These are phyloP conservation scores for Drechslerella dactyloides DNA, from an alignment of 2,329 filamentous ascomycete genomes.

Conservation along the genomic window DNA sequence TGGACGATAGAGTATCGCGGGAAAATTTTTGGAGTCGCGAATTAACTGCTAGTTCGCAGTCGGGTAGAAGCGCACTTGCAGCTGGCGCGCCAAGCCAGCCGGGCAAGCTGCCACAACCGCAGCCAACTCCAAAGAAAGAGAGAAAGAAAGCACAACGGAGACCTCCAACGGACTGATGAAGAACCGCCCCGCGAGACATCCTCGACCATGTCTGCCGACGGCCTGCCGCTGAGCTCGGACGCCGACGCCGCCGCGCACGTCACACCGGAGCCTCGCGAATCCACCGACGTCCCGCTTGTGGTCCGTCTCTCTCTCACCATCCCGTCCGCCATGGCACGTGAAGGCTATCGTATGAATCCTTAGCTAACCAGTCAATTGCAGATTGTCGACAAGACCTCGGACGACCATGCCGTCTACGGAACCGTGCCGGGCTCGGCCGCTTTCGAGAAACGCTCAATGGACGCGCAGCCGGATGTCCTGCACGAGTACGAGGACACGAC, in stretches of 20 bases:
- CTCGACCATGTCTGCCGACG: conserved; percentile 37
- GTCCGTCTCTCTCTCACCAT: not conserved
- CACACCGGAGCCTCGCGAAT: conserved; percentile 12
- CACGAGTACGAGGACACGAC: conserved; percentile 56
- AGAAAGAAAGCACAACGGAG: not conserved
- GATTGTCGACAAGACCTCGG: conserved; percentile 58
- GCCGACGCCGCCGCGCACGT: conserved; percentile 12
- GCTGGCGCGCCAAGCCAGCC: conserved; percentile 2
- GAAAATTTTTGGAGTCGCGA: conserved; percentile 13
- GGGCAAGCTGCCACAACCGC: not conserved
- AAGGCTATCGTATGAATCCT: not conserved
- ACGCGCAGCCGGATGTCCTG: conserved; percentile 69
- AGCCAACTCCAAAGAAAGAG: conserved; percentile 2
- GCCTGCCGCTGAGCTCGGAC: conserved; percentile 5
- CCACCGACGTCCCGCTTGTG: conserved; percentile 22
- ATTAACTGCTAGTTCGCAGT: not conserved
- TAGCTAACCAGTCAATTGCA: conserved; percentile 12
- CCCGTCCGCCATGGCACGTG: not conserved
- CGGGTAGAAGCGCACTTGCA: not conserved
- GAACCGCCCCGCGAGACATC: conserved; percentile 29
- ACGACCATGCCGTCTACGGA: conserved; percentile 66
- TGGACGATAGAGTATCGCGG: not conserved
- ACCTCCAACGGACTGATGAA: conserved; percentile 20
- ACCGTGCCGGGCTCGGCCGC: conserved; percentile 69
- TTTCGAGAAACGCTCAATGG: conserved; percentile 64